Evolutionary conservation across 805 yeast species (phyloP).

Genomic region (Saccharomycopsis fodiens): DNA sequence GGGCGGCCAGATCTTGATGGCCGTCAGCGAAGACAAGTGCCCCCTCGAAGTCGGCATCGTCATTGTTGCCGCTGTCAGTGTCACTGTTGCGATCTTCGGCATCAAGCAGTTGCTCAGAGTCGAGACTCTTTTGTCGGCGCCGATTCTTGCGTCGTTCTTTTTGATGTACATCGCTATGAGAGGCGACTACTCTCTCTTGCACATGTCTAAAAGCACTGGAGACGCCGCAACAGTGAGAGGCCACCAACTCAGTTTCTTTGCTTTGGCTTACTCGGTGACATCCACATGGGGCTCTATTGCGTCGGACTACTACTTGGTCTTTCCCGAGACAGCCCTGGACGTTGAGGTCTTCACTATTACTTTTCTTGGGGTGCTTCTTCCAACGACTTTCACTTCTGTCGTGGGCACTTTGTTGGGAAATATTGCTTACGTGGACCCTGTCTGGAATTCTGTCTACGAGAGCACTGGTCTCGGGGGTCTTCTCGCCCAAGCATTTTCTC

Average conservation of each 20-base stretch:
- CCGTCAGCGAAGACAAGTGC: slow-evolving; percentile 55
- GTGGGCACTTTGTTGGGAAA: slow-evolving; percentile 66
- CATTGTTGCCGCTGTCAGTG: slow-evolving; percentile 56
- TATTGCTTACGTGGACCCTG: slow-evolving; percentile 45
- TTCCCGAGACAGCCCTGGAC: slow-evolving; percentile 65
- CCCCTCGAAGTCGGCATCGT: slow-evolving; percentile 71
- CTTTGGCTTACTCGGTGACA: slow-evolving; percentile 69
- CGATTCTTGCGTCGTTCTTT: slow-evolving; percentile 59
- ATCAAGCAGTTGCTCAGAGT: slow-evolving; percentile 61
- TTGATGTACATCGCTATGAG: slow-evolving; percentile 59
- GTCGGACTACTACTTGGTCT: slow-evolving; percentile 72
- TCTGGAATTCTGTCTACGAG: slow-evolving; percentile 50
- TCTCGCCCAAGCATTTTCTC: slow-evolving; percentile 50
- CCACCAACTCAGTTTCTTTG: slow-evolving; percentile 64
- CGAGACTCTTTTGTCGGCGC: slow-evolving; percentile 61
- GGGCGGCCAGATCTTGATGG: slow-evolving; percentile 75
- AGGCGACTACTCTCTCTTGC: slow-evolving; percentile 31
- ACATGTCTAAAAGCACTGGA: slow-evolving; percentile 31
- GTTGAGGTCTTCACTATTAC: slow-evolving; percentile 50
- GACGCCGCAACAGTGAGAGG: slow-evolving; percentile 45
- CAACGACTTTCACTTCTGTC: slow-evolving; percentile 70
- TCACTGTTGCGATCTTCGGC: slow-evolving; percentile 70
- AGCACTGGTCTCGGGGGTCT: slow-evolving; percentile 70
- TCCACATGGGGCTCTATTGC: slow-evolving; percentile 88
- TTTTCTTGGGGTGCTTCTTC: slow-evolving; percentile 56